Evolutionary conservation across 1,139 yeast genomes (phyloP), one percentile per base, ranked within the genome.

Genomic region (Candida tropicalis): DNA sequence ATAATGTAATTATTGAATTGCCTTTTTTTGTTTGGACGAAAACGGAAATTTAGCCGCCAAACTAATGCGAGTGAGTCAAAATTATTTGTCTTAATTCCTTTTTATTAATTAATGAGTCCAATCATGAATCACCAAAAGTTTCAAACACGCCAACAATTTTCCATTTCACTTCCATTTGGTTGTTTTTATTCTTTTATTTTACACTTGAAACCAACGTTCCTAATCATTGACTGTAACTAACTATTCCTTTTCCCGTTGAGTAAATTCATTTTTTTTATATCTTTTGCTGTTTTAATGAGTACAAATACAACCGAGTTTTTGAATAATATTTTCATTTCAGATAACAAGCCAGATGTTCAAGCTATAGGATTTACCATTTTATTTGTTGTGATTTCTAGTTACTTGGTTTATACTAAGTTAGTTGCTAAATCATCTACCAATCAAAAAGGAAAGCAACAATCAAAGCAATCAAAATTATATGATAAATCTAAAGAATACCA

Each of bases 381-480:
- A 3, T 27, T 34, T 12, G 18, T 34, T 9, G 9, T 26, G 2
- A 22, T 26, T 11, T 17, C 38, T 3, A n/a, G 8, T 18, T 26
- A 20, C 12, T 32, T 33, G 22, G 25, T 31, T 17, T 18, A 20
- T 11, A 9, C 23, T n/a, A 31, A 32, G 12, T 4, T 26, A 7
- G 4, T 26, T 13, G 9, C 18, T 9, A 36, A 36, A 17, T 11
- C 36, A 31, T 6, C 5, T 12, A n/a, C 17, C 28, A 24, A 11
- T 9, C 23, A 15, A 25, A 9, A 13, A 23, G 27, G 5, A n/a
- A 31, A 32, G 16, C 23, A 8, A 22, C 25, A 16, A 22, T 9
- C 35, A 6, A n/a, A 20, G 16, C 27, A 7, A 23, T 28, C 44
- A 11, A 32, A 28, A 31, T 33, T 41, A 25, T 41, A 41, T 23